These are phyloP conservation scores for Huntiella decipiens DNA, from an alignment of 2,329 filamentous ascomycete species.

Conservation along the genomic window DNA sequence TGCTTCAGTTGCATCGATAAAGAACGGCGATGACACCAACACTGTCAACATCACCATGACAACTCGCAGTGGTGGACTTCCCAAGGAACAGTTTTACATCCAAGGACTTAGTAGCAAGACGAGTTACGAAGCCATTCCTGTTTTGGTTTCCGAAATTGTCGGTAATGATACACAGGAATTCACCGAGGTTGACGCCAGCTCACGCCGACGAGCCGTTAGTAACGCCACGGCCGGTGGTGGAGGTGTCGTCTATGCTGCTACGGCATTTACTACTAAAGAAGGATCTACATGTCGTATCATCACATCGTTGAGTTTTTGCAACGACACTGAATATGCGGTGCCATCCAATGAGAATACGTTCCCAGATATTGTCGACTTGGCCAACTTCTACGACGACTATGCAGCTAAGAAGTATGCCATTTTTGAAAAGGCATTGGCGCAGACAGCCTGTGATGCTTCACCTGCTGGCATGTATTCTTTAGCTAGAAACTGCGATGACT, in stretches of 20 bases:
- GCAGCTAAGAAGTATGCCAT: conserved; percentile 50
- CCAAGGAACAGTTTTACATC: conserved; percentile 79
- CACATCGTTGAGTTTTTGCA: conserved; percentile 75
- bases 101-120: conserved; percentile 53
- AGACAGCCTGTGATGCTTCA: conserved; percentile 67
- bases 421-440: conserved; percentile 65
- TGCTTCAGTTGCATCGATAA: conserved; percentile 41
- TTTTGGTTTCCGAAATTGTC: conserved; percentile 35
- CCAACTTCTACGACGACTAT: conserved; percentile 57
- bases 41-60: conserved; percentile 46
- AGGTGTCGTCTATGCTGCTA: conserved; percentile 51
- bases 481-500: conserved; percentile 55
- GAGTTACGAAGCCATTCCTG: conserved; percentile 54
- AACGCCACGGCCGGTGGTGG: conserved; percentile 39
- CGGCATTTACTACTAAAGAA: conserved; percentile 59
- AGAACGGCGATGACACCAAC: conserved; percentile 26
- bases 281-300: conserved; percentile 73
- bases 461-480: conserved; percentile 64
- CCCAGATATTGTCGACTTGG: conserved; percentile 41
- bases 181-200: conserved; percentile 7
- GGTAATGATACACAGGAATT: conserved; percentile 22
- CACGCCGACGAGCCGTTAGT: conserved; percentile 2
- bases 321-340: conserved; percentile 76
- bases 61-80: conserved; percentile 43
- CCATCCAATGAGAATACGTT: conserved; percentile 54